Evolutionary conservation across 2,329 filamentous ascomycete genomes (phyloP), one percentile per base, ranked within the genome.

Genomic region (Aspergillus sp.): DNA sequence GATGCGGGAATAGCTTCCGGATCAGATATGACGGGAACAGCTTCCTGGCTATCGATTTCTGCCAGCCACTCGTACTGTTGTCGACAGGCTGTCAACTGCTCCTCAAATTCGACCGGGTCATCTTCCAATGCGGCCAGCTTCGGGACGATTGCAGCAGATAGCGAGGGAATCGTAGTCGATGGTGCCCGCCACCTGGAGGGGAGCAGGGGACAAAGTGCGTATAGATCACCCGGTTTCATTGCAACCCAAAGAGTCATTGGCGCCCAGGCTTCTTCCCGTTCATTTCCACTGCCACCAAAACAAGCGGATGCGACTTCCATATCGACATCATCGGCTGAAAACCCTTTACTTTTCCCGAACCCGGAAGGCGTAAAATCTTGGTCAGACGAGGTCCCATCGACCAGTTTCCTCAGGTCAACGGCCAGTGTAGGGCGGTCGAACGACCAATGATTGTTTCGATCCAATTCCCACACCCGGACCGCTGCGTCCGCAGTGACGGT

Each of bases 181-280:
- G 85, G 82, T 27, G 85, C 82, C 27, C 86, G 81, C 89, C 91
- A 97, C 57, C 85, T 88, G 44, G 82, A 82, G 0, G 93, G 93
- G 30, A 98, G 73, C 36, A 98, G 75, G 1, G 93, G 93, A 62
- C 90, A 96, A 6, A 98, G 73, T 1, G 91, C 90, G 61, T 98
- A 98, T 4, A 97, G 79, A 61, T 96, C 90, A 3, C 93, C 93
- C 49, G 88, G 86, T 34, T 82, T 81, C 86, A 96, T 98, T n/a
- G 90, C 89, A 44, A 97, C 73, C 88, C 91, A 98, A 7, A 98
- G 75, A 0, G 93, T 97, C 86, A 96, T 96, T 7, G 90, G 82
- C 5, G 89, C 86, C 93, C 93, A 98, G 2, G 78, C 78, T 58
- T 80, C 74, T 53, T 82, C 78, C 34, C 76, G 77, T 45, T 77